Evolutionary conservation across 2,329 filamentous ascomycete genomes (phyloP).

Genomic region (Fusarium graminum): DNA sequence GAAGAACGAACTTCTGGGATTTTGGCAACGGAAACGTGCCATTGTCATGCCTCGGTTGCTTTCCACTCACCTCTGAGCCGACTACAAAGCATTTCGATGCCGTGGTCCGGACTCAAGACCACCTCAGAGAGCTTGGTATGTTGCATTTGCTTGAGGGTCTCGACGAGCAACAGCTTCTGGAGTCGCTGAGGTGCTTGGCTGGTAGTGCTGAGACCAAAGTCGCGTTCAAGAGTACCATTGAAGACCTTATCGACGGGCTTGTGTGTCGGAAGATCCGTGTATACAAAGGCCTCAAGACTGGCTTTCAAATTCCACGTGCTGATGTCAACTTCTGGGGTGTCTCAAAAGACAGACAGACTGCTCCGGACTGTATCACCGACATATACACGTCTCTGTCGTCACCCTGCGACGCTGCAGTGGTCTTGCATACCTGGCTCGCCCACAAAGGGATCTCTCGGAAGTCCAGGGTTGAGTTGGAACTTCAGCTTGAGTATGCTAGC

Average conservation of each 20-base stretch:
- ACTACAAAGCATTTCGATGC: constrained; percentile 29
- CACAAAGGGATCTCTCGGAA: background rate
- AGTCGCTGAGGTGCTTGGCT: constrained; percentile 13
- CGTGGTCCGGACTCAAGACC: constrained; percentile 27
- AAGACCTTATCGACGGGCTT: constrained; percentile 1
- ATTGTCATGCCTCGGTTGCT: constrained; percentile 29
- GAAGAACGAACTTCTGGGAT: constrained; percentile 28
- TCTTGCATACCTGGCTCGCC: constrained; percentile 11
- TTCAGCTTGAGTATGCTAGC: constrained; percentile 15
- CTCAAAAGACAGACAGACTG: background rate
- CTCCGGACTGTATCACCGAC: background rate
- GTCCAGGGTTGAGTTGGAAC: constrained; percentile 16
- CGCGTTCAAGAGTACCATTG: background rate
- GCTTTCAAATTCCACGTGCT: constrained; percentile 1
- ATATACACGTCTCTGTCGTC: constrained; percentile 7
- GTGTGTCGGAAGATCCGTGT: background rate
- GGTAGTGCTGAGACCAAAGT: background rate
- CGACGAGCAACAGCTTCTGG: constrained; percentile 27
- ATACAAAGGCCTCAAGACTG: constrained; percentile 14
- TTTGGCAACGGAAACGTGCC: constrained; percentile 18
- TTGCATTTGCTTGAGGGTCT: constrained; percentile 29
- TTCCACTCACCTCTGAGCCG: constrained; percentile 28
- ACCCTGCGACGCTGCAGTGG: background rate
- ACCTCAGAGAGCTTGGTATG: constrained; percentile 29
- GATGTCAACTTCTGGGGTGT: constrained; percentile 15